A percentile compares a stretch with the other conserved stretches of the same genome.
These are phyloP conservation scores for maize (Zea mays) DNA, from an alignment of 176 grass and related monocot species.

Conservation along the genomic window DNA sequence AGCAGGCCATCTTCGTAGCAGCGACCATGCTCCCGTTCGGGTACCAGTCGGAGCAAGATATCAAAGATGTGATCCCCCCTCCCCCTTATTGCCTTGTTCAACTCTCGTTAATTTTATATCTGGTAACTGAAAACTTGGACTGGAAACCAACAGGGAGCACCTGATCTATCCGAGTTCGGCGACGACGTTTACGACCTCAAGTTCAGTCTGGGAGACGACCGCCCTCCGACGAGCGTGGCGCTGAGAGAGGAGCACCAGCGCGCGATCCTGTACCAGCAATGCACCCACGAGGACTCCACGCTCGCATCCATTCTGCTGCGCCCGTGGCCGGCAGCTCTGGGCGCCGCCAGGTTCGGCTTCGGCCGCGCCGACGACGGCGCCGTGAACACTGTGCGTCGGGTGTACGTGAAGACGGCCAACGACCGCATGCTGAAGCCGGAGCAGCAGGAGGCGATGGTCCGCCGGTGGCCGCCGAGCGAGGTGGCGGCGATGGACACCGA, in stretches of 20 bases:
- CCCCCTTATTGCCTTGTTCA: neutral
- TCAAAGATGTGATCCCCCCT: slow-evolving; percentile 52
- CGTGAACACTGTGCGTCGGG: neutral
- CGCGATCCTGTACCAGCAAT: slow-evolving; percentile 36
- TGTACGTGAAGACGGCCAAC: slow-evolving; percentile 46
- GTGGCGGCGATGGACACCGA: slow-evolving; percentile 46
- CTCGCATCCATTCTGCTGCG: slow-evolving; percentile 49
- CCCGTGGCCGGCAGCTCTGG: slow-evolving; percentile 33
- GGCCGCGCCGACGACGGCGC: neutral
- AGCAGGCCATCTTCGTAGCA: slow-evolving; percentile 51
- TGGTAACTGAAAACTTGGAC: neutral
- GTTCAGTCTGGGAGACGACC: slow-evolving; percentile 17
- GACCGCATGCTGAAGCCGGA: slow-evolving; percentile 41
- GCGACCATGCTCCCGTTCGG: slow-evolving; percentile 62
- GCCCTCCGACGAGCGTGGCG: slow-evolving; percentile 40
- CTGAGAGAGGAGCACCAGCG: slow-evolving; percentile 42
- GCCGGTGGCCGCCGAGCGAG: slow-evolving; percentile 40
- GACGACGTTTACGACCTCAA: slow-evolving; percentile 42
- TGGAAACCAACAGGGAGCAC: slow-evolving; percentile 40
- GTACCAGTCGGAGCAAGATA: slow-evolving; percentile 41
- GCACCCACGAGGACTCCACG: slow-evolving; percentile 28
- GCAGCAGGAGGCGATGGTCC: slow-evolving; percentile 64
- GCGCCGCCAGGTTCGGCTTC: slow-evolving; percentile 36
- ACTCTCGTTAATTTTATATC: neutral
- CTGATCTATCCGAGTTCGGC: slow-evolving; percentile 44